Percentiles rank a stretch among this genome's conserved stretches.
Evolutionary conservation across 2,329 filamentous ascomycete species (phyloP).

Genomic region (Nothophoma quercina): DNA sequence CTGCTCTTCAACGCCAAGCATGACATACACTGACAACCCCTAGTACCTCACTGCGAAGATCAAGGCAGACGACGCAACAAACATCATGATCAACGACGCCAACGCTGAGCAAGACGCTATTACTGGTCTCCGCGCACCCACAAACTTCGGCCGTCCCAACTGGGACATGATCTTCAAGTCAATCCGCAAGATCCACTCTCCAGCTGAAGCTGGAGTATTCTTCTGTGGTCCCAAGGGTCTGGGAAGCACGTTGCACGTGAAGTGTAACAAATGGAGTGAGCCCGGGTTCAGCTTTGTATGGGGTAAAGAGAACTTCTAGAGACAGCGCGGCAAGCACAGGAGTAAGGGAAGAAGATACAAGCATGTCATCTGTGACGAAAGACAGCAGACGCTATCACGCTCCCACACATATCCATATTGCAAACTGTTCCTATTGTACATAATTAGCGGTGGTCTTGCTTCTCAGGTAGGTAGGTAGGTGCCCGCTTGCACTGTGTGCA

Average conservation of each 20-base stretch:
- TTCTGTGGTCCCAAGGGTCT: slow-evolving; percentile 86
- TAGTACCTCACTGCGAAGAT: slow-evolving; percentile 85
- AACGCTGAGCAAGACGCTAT: slow-evolving; percentile 86
- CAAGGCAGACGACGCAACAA: slow-evolving; percentile 83
- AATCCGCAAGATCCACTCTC: slow-evolving; percentile 72
- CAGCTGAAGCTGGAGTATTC: slow-evolving; percentile 59
- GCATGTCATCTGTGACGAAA: background rate
- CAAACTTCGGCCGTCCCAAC: slow-evolving; percentile 85
- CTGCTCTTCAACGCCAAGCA: background rate
- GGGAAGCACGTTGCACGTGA: slow-evolving; percentile 78
- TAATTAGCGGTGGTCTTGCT: slow-evolving; percentile 10
- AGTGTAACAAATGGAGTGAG: slow-evolving; percentile 88
- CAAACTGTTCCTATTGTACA: slow-evolving; percentile 14
- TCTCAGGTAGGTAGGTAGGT: background rate
- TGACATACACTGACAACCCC: slow-evolving; percentile 19
- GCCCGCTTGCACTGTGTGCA: slow-evolving; percentile 12
- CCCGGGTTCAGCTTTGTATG: slow-evolving; percentile 74
- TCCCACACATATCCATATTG: too few relatives aligned
- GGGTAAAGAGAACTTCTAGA: slow-evolving; percentile 74
- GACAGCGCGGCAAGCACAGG: background rate
- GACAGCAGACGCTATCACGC: slow-evolving; percentile 5
- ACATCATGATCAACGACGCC: slow-evolving; percentile 92
- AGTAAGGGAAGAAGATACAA: background rate
- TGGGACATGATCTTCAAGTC: slow-evolving; percentile 91
- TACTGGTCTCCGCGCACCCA: slow-evolving; percentile 80